phyloP scores from a whole-genome alignment of 805 yeast genomes.

The Cyberlindnera euphorbiiphila region DNA sequence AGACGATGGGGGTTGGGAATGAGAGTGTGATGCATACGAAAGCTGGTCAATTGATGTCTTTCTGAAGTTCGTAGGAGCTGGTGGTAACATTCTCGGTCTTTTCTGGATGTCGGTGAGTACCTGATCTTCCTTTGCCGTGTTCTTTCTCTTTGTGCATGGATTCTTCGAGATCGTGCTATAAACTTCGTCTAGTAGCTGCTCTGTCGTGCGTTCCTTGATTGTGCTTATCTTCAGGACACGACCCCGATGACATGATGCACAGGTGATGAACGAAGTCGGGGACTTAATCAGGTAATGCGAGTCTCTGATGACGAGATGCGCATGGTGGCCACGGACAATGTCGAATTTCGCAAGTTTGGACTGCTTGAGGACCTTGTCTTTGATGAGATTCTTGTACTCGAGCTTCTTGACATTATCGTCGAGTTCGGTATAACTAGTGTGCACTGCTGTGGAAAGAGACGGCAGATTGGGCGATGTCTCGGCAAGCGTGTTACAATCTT shows the following conservation, averaged over 20 bases:
- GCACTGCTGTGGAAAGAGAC: background rate
- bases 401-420: conserved; percentile 22
- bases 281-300: conserved; percentile 26
- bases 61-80: background rate
- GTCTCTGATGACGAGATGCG: conserved; percentile 29
- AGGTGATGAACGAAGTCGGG: conserved; percentile 28
- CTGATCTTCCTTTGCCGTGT: conserved; percentile 21
- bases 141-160: conserved; percentile 26
- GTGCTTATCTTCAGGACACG: conserved; percentile 24
- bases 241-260: conserved; percentile 28
- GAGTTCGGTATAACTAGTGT: background rate
- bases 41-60: conserved; percentile 1
- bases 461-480: background rate
- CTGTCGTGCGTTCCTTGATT: conserved; percentile 21
- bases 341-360: conserved; percentile 21
- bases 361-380: conserved; percentile 27
- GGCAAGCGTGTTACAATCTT: too few species aligned
- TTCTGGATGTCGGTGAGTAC: conserved; percentile 1
- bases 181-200: conserved; percentile 22
- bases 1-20: background rate
- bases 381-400: conserved; percentile 25
- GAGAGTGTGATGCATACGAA: background rate
- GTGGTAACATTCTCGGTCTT: conserved; percentile 5
- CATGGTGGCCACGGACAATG: conserved; percentile 21
- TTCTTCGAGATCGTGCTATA: conserved; percentile 22